Evolutionary conservation across 768 basidiomycete genomes (phyloP).

Genomic region (Auricularia heimuer): DNA sequence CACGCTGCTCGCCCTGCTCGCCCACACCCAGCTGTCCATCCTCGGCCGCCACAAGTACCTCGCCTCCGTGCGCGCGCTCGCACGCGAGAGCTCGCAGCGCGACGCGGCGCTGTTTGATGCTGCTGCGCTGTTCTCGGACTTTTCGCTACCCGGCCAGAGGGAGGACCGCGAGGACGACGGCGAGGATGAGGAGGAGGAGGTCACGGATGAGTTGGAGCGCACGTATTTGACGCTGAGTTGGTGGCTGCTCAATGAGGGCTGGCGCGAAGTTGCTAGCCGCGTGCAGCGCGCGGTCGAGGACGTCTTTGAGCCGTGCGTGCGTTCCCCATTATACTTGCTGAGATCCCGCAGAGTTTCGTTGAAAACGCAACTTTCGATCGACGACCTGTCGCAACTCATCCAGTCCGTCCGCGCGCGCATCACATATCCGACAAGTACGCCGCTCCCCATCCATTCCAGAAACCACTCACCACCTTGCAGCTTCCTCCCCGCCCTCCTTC

Average conservation of each 20-base stretch:
- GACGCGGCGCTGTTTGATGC: too few relatives aligned
- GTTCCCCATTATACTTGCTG: not conserved
- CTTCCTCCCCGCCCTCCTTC: not conserved
- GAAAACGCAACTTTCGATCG: not conserved
- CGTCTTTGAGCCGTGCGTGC: conserved; percentile 45
- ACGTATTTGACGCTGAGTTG: conserved; percentile 80
- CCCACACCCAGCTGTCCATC: too few relatives aligned
- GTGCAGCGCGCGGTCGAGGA: conserved; percentile 69
- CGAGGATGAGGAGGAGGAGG: conserved; percentile 24
- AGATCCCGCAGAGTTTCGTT: not conserved
- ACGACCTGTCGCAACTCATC: not conserved
- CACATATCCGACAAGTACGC: not conserved
- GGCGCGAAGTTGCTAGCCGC: conserved; percentile 72
- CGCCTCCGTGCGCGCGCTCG: too few relatives aligned
- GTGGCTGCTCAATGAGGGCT: conserved; percentile 89
- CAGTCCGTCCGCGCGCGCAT: not conserved
- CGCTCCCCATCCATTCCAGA: not conserved
- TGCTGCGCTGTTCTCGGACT: not conserved
- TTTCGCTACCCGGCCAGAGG: not conserved
- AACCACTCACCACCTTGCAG: too few relatives aligned
- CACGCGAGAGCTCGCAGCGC: too few relatives aligned
- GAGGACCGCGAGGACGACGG: conserved; percentile 5
- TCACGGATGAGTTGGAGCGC: conserved; percentile 61
- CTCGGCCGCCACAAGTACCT: too few relatives aligned
- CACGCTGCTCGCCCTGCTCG: too few relatives aligned